phyloP scores from a whole-genome alignment of 306 rosid species.

The Trifolium repens region DNA sequence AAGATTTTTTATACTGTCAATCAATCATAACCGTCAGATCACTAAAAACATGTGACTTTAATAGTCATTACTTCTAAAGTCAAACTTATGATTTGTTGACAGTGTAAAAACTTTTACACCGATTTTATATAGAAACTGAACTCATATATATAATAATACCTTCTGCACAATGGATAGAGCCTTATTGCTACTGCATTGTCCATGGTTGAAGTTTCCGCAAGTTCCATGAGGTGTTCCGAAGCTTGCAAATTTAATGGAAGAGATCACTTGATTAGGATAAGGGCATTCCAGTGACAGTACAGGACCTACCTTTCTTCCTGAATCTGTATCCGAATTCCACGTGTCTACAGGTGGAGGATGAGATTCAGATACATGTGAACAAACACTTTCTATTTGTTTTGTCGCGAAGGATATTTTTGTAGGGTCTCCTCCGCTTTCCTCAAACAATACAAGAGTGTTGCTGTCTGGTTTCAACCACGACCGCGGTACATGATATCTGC shows the following conservation, averaged over 20 bases:
- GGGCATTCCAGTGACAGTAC: constrained; percentile 75
- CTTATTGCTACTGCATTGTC: constrained; percentile 66
- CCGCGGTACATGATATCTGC: constrained; percentile 85
- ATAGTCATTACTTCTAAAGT: too few species aligned
- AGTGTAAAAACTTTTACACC: neutral
- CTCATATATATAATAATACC: constrained; percentile 45
- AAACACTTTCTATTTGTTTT: constrained; percentile 65
- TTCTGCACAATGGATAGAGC: constrained; percentile 72
- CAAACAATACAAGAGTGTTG: constrained; percentile 79
- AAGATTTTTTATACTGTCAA: too few species aligned
- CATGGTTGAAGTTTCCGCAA: constrained; percentile 77
- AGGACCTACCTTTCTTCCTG: constrained; percentile 52
- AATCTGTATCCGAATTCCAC: constrained; percentile 64
- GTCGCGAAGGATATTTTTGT: constrained; percentile 64
- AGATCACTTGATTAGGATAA: constrained; percentile 68
- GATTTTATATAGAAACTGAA: neutral
- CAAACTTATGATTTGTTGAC: neutral
- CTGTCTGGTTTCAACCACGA: constrained; percentile 69
- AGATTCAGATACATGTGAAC: constrained; percentile 79
- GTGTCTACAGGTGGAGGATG: constrained; percentile 75
- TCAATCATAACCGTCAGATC: too few species aligned
- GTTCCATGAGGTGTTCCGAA: constrained; percentile 80
- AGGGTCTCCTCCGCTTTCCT: constrained; percentile 89
- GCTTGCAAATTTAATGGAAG: constrained; percentile 88
- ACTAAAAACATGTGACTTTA: too few species aligned